Conservation (phyloP, 2,329 filamentous ascomycete species). For the Penicillium sp. region DNA sequence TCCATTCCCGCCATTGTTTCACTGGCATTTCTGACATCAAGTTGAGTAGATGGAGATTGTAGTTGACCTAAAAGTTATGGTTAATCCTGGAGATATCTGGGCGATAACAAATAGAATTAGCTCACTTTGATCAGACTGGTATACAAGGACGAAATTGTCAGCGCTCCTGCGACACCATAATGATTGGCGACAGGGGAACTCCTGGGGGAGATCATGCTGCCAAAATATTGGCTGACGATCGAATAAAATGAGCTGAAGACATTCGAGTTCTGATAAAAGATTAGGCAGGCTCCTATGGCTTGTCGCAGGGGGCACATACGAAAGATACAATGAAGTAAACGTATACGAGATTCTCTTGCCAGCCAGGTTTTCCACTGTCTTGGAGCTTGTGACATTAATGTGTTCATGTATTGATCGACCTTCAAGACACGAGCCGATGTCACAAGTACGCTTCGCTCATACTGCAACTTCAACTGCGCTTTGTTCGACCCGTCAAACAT, state of each 20-base stretch:
- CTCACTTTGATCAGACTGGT: background rate
- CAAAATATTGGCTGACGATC: background rate
- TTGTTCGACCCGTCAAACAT: constrained; percentile 1
- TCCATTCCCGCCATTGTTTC: background rate
- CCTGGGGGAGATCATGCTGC: background rate
- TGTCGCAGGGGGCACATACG: background rate
- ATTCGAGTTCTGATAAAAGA: background rate
- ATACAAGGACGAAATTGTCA: background rate
- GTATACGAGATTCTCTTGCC: constrained; percentile 3
- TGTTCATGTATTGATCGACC: background rate
- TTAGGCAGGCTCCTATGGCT: background rate
- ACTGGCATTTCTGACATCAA: background rate
- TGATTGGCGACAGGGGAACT: background rate
- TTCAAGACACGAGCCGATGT: constrained; percentile 1
- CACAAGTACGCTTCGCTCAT: background rate
- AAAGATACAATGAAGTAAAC: constrained; percentile 1
- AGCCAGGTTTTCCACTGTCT: background rate
- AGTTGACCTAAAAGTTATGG: background rate
- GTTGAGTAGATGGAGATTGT: background rate
- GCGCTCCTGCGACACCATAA: background rate
- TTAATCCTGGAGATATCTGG: background rate
- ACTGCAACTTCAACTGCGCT: background rate
- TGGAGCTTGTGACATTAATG: background rate
- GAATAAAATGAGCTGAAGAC: constrained; percentile 1
- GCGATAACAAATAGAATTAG: no score